Conservation (phyloP, 495 filamentous ascomycete species). For the Xylaria nigripes region DNA sequence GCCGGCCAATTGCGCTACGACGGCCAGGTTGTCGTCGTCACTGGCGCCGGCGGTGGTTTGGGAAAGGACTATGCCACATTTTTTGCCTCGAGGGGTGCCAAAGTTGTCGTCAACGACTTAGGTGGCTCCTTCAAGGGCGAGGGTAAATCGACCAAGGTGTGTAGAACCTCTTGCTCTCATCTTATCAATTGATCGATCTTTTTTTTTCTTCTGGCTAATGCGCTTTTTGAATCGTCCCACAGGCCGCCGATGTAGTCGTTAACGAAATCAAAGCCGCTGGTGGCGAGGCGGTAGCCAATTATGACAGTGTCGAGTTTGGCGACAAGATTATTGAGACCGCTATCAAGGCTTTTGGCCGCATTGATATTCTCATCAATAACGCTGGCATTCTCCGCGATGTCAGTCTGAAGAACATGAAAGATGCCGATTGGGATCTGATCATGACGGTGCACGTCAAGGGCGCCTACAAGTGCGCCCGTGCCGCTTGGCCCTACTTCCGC, state of each 20-base stretch:
- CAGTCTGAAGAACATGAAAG: conserved; percentile 98
- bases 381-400: conserved; percentile 94
- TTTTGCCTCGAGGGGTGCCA: conserved; percentile 87
- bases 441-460: conserved; percentile 90
- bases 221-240: not conserved
- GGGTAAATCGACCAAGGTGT: conserved; percentile 77
- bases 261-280: conserved; percentile 86
- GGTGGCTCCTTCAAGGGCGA: conserved; percentile 93
- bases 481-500: conserved; percentile 95
- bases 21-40: conserved; percentile 94
- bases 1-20: conserved; percentile 78
- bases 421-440: conserved; percentile 93
- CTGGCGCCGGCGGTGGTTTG: conserved; percentile 89
- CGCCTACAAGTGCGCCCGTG: conserved; percentile 92
- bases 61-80: conserved; percentile 89
- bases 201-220: conserved; percentile 12
- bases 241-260: conserved; percentile 95
- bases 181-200: not conserved
- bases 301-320: conserved; percentile 92
- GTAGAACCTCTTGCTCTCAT: not conserved
- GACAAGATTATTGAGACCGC: conserved; percentile 95
- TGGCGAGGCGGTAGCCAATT: conserved; percentile 96
- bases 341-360: conserved; percentile 81
- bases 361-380: conserved; percentile 96
- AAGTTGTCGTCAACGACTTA: conserved; percentile 95